Percentiles rank a stretch among this genome's conserved stretches.
These are phyloP conservation scores for Gastrodia elata DNA, from an alignment of 106 monocot genomes.

Conservation along the genomic window DNA sequence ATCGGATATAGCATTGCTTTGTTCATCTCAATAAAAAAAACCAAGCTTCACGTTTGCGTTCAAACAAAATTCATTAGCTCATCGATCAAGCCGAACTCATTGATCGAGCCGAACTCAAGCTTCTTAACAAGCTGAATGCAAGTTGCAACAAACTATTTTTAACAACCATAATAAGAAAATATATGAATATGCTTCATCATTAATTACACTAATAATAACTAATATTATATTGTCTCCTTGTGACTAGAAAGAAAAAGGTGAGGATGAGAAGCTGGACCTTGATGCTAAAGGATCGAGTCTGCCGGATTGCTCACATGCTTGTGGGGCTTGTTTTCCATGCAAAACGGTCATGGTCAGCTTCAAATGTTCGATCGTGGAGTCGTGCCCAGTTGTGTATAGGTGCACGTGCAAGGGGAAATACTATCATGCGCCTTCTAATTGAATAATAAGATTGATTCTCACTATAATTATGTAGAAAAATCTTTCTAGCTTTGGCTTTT, in stretches of 20 bases:
- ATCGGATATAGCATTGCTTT: too few species aligned
- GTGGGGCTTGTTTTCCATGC: constrained; percentile 82
- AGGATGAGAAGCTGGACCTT: not conserved
- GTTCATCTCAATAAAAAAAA: too few species aligned
- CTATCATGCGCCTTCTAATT: constrained; percentile 66
- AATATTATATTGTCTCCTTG: not conserved
- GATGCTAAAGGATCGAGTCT: constrained; percentile 53
- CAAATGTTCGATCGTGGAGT: constrained; percentile 68
- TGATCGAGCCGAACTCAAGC: too few species aligned
- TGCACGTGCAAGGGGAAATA: constrained; percentile 73
- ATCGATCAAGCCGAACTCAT: too few species aligned
- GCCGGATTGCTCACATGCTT: constrained; percentile 78
- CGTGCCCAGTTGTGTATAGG: constrained; percentile 69
- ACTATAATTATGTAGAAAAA: not conserved
- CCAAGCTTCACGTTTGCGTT: too few species aligned
- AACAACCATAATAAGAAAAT: too few species aligned
- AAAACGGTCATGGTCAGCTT: constrained; percentile 75
- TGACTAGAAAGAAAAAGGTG: not conserved
- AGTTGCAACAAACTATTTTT: too few species aligned
- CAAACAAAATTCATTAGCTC: too few species aligned
- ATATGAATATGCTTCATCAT: too few species aligned
- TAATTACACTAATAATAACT: too few species aligned
- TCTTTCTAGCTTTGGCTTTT: not conserved
- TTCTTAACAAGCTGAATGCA: too few species aligned
- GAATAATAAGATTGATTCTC: not conserved